Percentiles rank a stretch among this genome's conserved stretches.
phyloP scores from a whole-genome alignment of 768 basidiomycete genomes.

The Cyclocybe aegerita region DNA sequence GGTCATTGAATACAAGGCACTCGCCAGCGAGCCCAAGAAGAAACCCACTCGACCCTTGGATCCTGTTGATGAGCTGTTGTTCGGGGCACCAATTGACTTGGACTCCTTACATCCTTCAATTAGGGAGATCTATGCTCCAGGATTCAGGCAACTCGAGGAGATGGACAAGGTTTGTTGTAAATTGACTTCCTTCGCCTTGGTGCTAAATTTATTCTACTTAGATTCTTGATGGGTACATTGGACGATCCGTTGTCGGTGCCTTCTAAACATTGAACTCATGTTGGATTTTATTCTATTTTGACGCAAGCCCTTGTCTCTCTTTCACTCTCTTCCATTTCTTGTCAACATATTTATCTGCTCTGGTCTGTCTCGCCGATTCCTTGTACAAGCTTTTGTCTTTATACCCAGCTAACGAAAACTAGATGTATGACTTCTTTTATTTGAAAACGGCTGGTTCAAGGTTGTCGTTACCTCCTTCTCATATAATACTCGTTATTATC shows the following conservation, averaged over 20 bases:
- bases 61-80: conserved; percentile 71
- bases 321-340: background rate
- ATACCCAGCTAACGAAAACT: too few relatives aligned
- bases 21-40: conserved; percentile 29
- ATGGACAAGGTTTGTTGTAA: conserved; percentile 65
- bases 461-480: too few relatives aligned
- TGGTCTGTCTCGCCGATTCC: too few relatives aligned
- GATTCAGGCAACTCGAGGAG: conserved; percentile 75
- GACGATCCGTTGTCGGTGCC: conserved; percentile 27
- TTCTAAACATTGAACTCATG: conserved; percentile 16
- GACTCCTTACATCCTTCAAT: conserved; percentile 69
- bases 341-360: background rate
- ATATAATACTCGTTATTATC: too few relatives aligned
- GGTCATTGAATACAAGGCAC: conserved; percentile 70
- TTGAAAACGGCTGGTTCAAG: too few relatives aligned
- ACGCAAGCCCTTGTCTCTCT: background rate
- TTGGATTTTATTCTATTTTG: too few relatives aligned
- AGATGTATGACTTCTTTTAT: too few relatives aligned
- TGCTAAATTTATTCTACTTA: conserved; percentile 7
- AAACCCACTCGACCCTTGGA: conserved; percentile 40
- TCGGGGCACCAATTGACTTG: conserved; percentile 63
- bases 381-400: too few relatives aligned
- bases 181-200: background rate
- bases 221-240: conserved; percentile 31
- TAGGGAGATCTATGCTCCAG: conserved; percentile 66